Evolutionary conservation across 2,329 filamentous ascomycete genomes (phyloP), one percentile per base, ranked within the genome.

Genomic region (Blastomyces parvus): DNA sequence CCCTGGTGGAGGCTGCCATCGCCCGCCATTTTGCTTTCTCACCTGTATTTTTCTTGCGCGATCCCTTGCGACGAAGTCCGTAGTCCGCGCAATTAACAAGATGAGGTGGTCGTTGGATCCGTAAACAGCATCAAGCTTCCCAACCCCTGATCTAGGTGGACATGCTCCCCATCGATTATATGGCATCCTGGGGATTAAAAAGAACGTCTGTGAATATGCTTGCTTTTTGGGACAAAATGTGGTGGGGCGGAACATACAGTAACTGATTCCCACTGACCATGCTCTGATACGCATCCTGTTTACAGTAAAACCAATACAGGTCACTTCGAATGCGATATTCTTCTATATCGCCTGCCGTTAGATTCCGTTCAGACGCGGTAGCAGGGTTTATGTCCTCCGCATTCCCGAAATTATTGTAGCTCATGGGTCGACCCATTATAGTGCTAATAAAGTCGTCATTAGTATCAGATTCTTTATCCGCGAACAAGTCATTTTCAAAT

Each of bases 221-320:
- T 25, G 14, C 36, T 38, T 59, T 59, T n/a, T 46, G 3, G 25
- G 7, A 42, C 22, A 19, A 14, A 3, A 25, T 27, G 13, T 40
- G 56, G 33, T 22, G 25, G 36, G 30, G 3, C 59, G 25, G 17
- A 42, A 83, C 91, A 82, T 80, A 96, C 91, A 97, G 87, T 57
- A 95, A 80, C 66, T 83, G 83, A 52, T 93, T 92, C 9, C 91
- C 93, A 68, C 92, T 94, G 30, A 97, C 79, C 65, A 97, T 85
- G 72, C 90, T 91, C 74, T 97, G 93, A 69, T 93, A 95, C 9
- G 89, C 86, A 73, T 97, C 94, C 80, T 97, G 94, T 75, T 96
- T 96, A 69, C 85, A 88, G 73, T 92, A 97, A 89, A 91, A 97
- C 92, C 93, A 99, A 72, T 89, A 95, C 5, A 97, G 77, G 75